Conservation (phyloP, 164 flowering plant species). For the Cinnamomum micranthum region DNA sequence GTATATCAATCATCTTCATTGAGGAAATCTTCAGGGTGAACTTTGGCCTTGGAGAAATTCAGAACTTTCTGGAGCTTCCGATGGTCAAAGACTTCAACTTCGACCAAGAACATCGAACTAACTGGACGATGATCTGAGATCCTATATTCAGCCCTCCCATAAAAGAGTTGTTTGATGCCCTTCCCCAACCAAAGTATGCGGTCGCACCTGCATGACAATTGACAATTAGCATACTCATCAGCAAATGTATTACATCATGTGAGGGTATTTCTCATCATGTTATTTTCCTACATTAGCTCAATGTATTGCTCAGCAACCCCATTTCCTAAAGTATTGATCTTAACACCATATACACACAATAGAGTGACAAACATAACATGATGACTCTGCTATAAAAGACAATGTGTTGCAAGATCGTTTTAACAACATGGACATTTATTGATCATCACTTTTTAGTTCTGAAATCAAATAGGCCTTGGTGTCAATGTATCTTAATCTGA, state of each 20-base stretch:
- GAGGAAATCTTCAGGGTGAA: slow-evolving; percentile 55
- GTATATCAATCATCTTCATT: slow-evolving; percentile 28
- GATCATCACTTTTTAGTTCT: too few relatives aligned
- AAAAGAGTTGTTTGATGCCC: slow-evolving; percentile 73
- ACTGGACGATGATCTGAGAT: slow-evolving; percentile 97
- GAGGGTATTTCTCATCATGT: too few relatives aligned
- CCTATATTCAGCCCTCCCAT: slow-evolving; percentile 51
- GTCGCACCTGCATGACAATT: slow-evolving; percentile 70
- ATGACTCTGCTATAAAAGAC: too few relatives aligned
- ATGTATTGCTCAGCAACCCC: too few relatives aligned
- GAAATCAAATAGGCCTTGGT: not conserved
- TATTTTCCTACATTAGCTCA: too few relatives aligned
- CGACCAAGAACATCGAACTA: slow-evolving; percentile 66
- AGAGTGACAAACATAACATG: too few relatives aligned
- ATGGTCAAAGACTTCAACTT: slow-evolving; percentile 76
- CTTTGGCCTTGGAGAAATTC: slow-evolving; percentile 47
- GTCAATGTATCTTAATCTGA: not conserved
- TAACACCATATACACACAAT: too few relatives aligned
- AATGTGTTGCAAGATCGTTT: too few relatives aligned
- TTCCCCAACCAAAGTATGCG: slow-evolving; percentile 87
- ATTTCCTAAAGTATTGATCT: too few relatives aligned
- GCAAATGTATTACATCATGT: too few relatives aligned
- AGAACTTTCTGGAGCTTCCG: slow-evolving; percentile 70
- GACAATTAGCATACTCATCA: not conserved
- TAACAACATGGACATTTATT: too few relatives aligned